Conservation (phyloP, 2,329 filamentous ascomycete species). For the Fusarium tuaranense region DNA sequence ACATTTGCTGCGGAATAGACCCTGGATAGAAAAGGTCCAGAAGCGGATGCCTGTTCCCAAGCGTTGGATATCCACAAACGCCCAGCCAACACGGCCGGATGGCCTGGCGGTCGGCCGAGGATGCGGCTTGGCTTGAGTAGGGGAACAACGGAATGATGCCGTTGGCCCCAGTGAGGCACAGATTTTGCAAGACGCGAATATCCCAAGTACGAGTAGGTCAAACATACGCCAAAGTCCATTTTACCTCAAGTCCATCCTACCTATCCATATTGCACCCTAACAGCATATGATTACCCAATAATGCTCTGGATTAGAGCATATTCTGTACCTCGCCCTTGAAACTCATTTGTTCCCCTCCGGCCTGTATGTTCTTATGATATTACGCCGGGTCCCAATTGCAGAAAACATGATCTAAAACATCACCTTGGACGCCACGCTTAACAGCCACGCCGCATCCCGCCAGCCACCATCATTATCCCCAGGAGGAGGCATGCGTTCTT, state of each 20-base stretch:
- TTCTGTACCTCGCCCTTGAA: constrained; percentile 2
- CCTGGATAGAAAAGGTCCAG: constrained; percentile 1
- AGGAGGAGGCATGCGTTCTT: constrained; percentile 61
- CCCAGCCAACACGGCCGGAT: not conserved
- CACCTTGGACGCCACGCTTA: constrained; percentile 73
- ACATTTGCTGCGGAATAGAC: not conserved
- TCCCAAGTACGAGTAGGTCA: not conserved
- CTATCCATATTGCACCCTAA: not conserved
- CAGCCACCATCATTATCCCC: constrained; percentile 69
- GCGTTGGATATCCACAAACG: not conserved
- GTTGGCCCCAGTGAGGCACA: not conserved
- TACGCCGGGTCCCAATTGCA: constrained; percentile 7
- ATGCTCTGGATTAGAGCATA: constrained; percentile 6
- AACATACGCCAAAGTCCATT: constrained; percentile 4
- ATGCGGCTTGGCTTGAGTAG: not conserved
- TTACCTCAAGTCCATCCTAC: not conserved
- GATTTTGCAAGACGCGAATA: not conserved
- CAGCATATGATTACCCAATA: constrained; percentile 22
- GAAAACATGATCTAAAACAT: constrained; percentile 57
- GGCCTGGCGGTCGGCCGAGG: not conserved
- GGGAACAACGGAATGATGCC: not conserved
- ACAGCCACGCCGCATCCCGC: constrained; percentile 76
- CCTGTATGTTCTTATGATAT: constrained; percentile 5
- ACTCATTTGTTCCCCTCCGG: not conserved
- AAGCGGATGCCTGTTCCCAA: constrained; percentile 1